Conservation (phyloP, 1,284 basidiomycete genomes). For the Rhizopogon parksii region DNA sequence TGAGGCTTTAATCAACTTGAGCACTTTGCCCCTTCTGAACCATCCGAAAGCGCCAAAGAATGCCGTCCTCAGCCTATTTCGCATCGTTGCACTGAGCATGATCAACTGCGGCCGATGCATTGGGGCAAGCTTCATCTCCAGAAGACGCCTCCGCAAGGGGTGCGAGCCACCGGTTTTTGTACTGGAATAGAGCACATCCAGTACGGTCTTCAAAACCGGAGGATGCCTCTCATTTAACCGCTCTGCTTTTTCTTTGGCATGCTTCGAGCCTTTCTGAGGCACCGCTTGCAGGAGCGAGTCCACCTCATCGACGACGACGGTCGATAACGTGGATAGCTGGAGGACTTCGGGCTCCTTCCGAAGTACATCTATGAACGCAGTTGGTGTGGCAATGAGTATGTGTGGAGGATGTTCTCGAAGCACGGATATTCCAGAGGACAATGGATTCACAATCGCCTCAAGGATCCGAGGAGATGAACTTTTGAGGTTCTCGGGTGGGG, state of each 20-base stretch:
- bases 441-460: constrained; percentile 28
- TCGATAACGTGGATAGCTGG: constrained; percentile 40
- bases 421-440: constrained; percentile 30
- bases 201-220: constrained; percentile 49
- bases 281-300: constrained; percentile 59
- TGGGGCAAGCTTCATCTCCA: constrained; percentile 13
- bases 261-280: constrained; percentile 32
- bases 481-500: constrained; percentile 12
- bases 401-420: constrained; percentile 47
- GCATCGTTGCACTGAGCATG: constrained; percentile 63
- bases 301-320: constrained; percentile 66
- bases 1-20: constrained; percentile 37
- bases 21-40: constrained; percentile 39
- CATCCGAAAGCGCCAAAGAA: constrained; percentile 49
- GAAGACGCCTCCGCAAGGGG: constrained; percentile 3
- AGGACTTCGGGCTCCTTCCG: constrained; percentile 37
- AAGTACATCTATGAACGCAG: constrained; percentile 54
- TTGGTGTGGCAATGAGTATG: constrained; percentile 66
- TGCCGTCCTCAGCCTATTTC: constrained; percentile 44
- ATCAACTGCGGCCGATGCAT: constrained; percentile 48
- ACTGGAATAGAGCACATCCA: constrained; percentile 46
- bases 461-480: constrained; percentile 23
- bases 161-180: constrained; percentile 2
- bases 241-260: constrained; percentile 25
- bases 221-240: constrained; percentile 45